phyloP scores from a whole-genome alignment of 2,329 filamentous ascomycete genomes.

The Penicillium sp. region DNA sequence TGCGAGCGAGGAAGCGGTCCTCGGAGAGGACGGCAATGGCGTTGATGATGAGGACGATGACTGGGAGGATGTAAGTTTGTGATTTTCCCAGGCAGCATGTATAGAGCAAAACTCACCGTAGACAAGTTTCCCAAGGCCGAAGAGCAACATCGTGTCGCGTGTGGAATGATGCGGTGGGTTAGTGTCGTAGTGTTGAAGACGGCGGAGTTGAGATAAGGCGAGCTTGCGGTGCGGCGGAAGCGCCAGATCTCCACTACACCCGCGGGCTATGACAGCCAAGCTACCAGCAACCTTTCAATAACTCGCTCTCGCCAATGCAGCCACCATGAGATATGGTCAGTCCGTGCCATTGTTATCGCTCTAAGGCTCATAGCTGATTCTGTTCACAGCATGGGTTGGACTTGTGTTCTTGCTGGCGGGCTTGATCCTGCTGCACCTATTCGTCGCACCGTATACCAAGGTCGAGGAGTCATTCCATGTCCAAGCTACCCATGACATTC shows the following conservation, averaged over 20 bases:
- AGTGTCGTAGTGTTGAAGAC: neutral
- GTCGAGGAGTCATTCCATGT: slow-evolving; percentile 99
- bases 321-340: slow-evolving; percentile 27
- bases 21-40: slow-evolving; percentile 91
- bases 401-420: slow-evolving; percentile 59
- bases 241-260: slow-evolving; percentile 25
- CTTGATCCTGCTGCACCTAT: slow-evolving; percentile 68
- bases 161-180: neutral
- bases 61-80: slow-evolving; percentile 44
- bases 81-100: neutral
- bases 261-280: too few species aligned
- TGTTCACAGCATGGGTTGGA: slow-evolving; percentile 44
- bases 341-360: slow-evolving; percentile 1
- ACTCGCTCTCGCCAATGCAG: slow-evolving; percentile 12
- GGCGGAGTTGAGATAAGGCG: slow-evolving; percentile 19
- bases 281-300: neutral
- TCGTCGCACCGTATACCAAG: slow-evolving; percentile 84
- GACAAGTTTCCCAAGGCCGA: slow-evolving; percentile 69
- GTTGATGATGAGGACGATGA: slow-evolving; percentile 86
- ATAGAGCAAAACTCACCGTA: slow-evolving; percentile 53
- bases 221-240: slow-evolving; percentile 27
- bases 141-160: slow-evolving; percentile 63
- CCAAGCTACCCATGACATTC: slow-evolving; percentile 87
- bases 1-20: slow-evolving; percentile 87
- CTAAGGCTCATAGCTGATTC: neutral